A percentile compares a stretch with the other conserved stretches of the same genome.
These are phyloP conservation scores for Lipomyces orientalis DNA, from an alignment of 805 yeast genomes.

Conservation along the genomic window DNA sequence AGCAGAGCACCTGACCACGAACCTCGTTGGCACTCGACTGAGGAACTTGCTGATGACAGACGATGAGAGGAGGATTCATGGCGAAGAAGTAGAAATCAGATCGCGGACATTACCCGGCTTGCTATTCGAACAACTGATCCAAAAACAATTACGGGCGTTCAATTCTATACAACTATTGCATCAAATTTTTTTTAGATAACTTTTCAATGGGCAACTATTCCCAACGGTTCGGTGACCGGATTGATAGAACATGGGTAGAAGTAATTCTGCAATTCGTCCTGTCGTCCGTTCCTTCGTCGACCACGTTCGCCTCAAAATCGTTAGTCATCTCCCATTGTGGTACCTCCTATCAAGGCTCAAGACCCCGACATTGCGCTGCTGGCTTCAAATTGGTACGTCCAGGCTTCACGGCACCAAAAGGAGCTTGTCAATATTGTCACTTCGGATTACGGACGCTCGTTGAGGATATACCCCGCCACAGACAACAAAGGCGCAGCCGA, in stretches of 20 bases:
- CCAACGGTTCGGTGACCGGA: neutral
- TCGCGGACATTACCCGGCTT: neutral
- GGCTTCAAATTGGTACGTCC: constrained; percentile 22
- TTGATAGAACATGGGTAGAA: neutral
- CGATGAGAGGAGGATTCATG: neutral
- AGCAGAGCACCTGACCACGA: neutral
- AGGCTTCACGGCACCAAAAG: constrained; percentile 21
- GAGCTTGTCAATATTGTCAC: constrained; percentile 1
- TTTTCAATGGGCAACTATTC: neutral
- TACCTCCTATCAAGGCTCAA: neutral
- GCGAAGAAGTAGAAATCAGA: neutral
- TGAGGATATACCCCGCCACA: neutral
- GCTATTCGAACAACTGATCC: neutral
- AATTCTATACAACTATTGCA: constrained; percentile 20
- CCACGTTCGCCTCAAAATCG: constrained; percentile 24
- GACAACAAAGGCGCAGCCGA: neutral
- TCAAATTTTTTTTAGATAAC: constrained; percentile 11
- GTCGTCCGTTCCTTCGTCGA: constrained; percentile 14
- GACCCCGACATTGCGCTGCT: constrained; percentile 17
- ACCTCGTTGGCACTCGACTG: constrained; percentile 4
- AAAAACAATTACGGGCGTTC: neutral
- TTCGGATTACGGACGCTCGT: neutral
- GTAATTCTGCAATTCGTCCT: constrained; percentile 20
- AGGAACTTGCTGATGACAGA: neutral
- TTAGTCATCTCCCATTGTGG: constrained; percentile 22